Evolutionary conservation across 1,284 basidiomycete species (phyloP).

Genomic region (Ceratobasidium sp.): DNA sequence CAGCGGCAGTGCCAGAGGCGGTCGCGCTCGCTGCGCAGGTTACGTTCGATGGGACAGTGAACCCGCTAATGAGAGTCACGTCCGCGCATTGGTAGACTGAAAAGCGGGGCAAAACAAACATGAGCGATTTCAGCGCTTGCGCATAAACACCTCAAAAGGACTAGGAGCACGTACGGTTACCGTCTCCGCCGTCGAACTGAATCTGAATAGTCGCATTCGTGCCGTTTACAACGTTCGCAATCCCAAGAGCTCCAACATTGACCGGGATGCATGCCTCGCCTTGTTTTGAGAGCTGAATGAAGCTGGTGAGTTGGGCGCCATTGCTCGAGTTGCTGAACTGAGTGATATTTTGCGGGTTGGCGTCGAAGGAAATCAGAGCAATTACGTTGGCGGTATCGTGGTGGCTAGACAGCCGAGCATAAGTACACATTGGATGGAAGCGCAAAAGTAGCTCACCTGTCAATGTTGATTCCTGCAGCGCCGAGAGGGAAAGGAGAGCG

Average conservation of each 20-base stretch:
- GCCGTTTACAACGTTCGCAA: slow-evolving; percentile 67
- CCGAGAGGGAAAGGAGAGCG: slow-evolving; percentile 75
- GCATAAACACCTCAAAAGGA: slow-evolving; percentile 30
- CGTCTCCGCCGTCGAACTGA: slow-evolving; percentile 75
- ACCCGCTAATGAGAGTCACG: slow-evolving; percentile 70
- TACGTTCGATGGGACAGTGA: slow-evolving; percentile 61
- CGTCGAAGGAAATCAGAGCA: slow-evolving; percentile 67
- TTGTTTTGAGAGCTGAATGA: slow-evolving; percentile 66
- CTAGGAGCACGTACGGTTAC: slow-evolving; percentile 53
- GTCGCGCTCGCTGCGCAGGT: slow-evolving; percentile 56
- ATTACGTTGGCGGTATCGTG: slow-evolving; percentile 58
- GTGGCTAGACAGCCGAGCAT: slow-evolving; percentile 50
- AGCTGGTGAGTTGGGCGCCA: slow-evolving; percentile 62
- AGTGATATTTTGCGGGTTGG: slow-evolving; percentile 69
- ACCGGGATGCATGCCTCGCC: slow-evolving; percentile 74
- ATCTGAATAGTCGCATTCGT: slow-evolving; percentile 74
- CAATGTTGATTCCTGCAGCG: slow-evolving; percentile 67
- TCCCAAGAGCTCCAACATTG: slow-evolving; percentile 66
- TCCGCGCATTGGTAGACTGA: slow-evolving; percentile 71
- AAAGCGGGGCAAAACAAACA: slow-evolving; percentile 12
- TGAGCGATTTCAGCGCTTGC: slow-evolving; percentile 42
- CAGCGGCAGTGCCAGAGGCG: neutral
- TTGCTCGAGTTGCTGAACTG: slow-evolving; percentile 68
- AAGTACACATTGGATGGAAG: slow-evolving; percentile 44
- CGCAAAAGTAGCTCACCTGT: slow-evolving; percentile 72